Conservation (phyloP, 495 filamentous ascomycete species). For the Aspergillus sparsus region DNA sequence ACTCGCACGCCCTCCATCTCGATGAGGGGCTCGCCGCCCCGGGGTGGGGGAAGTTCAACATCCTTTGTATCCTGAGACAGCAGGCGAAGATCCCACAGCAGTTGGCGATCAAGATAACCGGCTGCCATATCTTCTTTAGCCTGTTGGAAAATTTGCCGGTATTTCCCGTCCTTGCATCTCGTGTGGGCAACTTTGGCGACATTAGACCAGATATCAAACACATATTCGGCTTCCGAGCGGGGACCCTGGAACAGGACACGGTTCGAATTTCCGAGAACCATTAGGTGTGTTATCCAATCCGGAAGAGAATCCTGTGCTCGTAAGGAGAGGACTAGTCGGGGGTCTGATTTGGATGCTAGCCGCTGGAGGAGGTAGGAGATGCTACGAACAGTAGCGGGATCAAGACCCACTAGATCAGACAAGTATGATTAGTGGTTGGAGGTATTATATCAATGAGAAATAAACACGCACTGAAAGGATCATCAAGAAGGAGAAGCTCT, state of each 20-base stretch:
- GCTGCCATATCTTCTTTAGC: slow-evolving; percentile 23
- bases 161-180: slow-evolving; percentile 1
- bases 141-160: slow-evolving; percentile 10
- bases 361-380: slow-evolving; percentile 68
- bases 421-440: neutral
- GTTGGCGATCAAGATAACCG: slow-evolving; percentile 34
- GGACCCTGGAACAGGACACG: slow-evolving; percentile 50
- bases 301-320: slow-evolving; percentile 85
- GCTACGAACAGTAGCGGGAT: slow-evolving; percentile 71
- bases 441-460: no score
- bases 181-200: neutral
- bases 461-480: slow-evolving; percentile 73
- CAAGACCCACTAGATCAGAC: slow-evolving; percentile 68
- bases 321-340: slow-evolving; percentile 73
- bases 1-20: slow-evolving; percentile 84
- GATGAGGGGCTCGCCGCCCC: slow-evolving; percentile 64
- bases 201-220: slow-evolving; percentile 33
- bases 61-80: neutral
- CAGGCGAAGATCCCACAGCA: slow-evolving; percentile 33
- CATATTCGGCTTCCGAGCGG: slow-evolving; percentile 20
- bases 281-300: slow-evolving; percentile 83
- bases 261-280: slow-evolving; percentile 63
- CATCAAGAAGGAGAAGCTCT: slow-evolving; percentile 83
- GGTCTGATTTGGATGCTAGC: slow-evolving; percentile 62
- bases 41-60: slow-evolving; percentile 2